These are phyloP conservation scores for Trichosporon asahii DNA, from an alignment of 1,284 basidiomycete genomes.

Conservation along the genomic window DNA sequence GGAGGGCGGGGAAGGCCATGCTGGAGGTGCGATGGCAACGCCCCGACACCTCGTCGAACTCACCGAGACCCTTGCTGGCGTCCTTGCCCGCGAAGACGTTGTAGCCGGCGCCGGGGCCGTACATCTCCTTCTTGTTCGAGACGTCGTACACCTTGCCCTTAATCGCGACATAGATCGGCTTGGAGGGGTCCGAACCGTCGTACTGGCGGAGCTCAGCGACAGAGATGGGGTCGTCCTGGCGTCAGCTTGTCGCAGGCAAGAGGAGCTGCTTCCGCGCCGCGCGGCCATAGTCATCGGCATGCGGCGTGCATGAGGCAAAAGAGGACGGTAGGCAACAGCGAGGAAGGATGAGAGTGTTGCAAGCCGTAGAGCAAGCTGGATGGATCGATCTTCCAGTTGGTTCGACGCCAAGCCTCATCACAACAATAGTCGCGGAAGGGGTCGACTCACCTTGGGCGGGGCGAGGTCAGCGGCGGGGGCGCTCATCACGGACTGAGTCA, in stretches of 20 bases:
- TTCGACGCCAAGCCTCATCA: neutral
- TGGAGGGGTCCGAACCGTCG: constrained; percentile 45
- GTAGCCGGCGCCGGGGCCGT: constrained; percentile 52
- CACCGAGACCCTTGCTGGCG: constrained; percentile 76
- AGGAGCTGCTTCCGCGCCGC: no score
- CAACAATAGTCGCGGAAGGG: neutral
- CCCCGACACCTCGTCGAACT: constrained; percentile 24
- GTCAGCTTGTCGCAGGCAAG: neutral
- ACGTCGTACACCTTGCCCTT: constrained; percentile 54
- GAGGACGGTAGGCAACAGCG: no score
- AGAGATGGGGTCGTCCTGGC: constrained; percentile 47
- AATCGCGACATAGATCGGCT: constrained; percentile 53
- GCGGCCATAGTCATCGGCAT: neutral
- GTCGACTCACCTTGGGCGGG: constrained; percentile 44
- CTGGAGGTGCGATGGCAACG: no score
- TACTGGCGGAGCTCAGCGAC: constrained; percentile 39
- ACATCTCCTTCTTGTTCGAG: constrained; percentile 50
- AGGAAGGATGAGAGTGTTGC: no score
- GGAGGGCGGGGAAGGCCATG: no score
- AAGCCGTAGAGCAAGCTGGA: neutral
- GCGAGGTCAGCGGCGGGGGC: constrained; percentile 43
- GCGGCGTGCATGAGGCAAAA: neutral
- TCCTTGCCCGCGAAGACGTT: constrained; percentile 75
- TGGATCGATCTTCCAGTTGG: neutral
- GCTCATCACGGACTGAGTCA: constrained; percentile 43